Conservation (phyloP, 1,284 basidiomycete genomes). For the Cutaneotrichosporon cavernicola region DNA sequence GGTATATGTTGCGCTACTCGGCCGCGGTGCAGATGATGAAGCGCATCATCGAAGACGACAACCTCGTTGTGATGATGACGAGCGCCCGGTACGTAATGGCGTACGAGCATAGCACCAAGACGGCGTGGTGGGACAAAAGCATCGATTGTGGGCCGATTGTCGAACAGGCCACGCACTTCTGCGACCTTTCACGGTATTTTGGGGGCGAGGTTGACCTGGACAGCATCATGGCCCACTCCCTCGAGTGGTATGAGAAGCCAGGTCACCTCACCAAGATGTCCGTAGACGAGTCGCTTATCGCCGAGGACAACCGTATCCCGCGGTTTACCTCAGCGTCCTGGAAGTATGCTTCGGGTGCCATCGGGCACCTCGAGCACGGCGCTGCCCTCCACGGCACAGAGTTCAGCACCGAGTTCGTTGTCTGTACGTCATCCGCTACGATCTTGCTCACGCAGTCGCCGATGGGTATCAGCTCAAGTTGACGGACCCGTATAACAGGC, state of each 20-base stretch:
- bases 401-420: constrained; percentile 49
- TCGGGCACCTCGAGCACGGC: constrained; percentile 48
- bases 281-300: constrained; percentile 54
- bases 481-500: constrained; percentile 51
- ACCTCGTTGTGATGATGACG: constrained; percentile 58
- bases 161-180: constrained; percentile 58
- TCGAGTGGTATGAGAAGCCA: constrained; percentile 52
- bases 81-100: constrained; percentile 56
- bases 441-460: constrained; percentile 14
- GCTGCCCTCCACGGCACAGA: constrained; percentile 39
- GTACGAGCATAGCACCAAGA: constrained; percentile 47
- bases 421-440: constrained; percentile 22
- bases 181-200: constrained; percentile 55
- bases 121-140: constrained; percentile 60
- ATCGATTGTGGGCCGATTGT: constrained; percentile 56
- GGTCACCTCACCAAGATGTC: constrained; percentile 54
- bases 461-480: constrained; percentile 50
- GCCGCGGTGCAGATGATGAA: constrained; percentile 58
- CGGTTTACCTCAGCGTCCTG: constrained; percentile 53
- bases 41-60: constrained; percentile 57
- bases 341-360: constrained; percentile 49
- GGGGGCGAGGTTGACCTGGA: constrained; percentile 58
- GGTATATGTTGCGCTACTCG: constrained; percentile 54
- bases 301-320: constrained; percentile 49
- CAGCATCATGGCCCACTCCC: constrained; percentile 48